phyloP scores from a whole-genome alignment of 352 stramenopile species.

The Globisporangium parvum region DNA sequence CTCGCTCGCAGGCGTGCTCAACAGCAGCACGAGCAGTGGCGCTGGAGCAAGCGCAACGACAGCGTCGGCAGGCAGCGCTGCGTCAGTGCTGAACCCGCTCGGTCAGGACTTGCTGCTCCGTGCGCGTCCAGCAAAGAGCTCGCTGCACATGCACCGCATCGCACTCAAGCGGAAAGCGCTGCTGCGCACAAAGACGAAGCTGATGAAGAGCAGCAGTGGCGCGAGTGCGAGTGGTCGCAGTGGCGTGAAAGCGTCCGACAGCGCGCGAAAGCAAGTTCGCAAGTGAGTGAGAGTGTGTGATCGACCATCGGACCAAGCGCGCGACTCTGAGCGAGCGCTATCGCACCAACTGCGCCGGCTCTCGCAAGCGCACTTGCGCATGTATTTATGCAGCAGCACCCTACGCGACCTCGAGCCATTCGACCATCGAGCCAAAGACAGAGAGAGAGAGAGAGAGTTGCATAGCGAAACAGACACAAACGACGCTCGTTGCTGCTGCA shows the following conservation, averaged over 20 bases:
- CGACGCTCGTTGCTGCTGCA: neutral
- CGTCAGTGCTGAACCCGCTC: constrained; percentile 35
- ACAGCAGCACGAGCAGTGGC: neutral
- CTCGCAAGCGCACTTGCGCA: too few species aligned
- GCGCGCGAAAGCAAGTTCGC: constrained; percentile 39
- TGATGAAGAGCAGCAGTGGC: constrained; percentile 34
- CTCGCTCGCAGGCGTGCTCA: constrained; percentile 60
- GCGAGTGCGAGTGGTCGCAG: constrained; percentile 20
- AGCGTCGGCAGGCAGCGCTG: neutral
- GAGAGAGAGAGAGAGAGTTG: too few species aligned
- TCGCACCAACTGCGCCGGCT: too few species aligned
- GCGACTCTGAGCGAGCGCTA: too few species aligned
- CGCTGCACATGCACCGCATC: constrained; percentile 78
- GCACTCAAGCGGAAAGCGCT: constrained; percentile 70
- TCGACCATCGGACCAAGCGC: too few species aligned
- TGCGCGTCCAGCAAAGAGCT: constrained; percentile 59
- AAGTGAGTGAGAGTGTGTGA: too few species aligned
- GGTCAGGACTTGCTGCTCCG: constrained; percentile 53
- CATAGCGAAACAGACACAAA: too few species aligned
- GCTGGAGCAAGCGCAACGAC: neutral
- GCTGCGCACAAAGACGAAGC: constrained; percentile 42
- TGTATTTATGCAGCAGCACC: neutral
- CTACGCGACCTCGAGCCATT: too few species aligned
- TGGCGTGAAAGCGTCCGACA: constrained; percentile 29
- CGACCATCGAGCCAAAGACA: too few species aligned